These are phyloP conservation scores for Elsinoe perseae DNA, from an alignment of 2,329 filamentous ascomycete genomes.

Conservation along the genomic window DNA sequence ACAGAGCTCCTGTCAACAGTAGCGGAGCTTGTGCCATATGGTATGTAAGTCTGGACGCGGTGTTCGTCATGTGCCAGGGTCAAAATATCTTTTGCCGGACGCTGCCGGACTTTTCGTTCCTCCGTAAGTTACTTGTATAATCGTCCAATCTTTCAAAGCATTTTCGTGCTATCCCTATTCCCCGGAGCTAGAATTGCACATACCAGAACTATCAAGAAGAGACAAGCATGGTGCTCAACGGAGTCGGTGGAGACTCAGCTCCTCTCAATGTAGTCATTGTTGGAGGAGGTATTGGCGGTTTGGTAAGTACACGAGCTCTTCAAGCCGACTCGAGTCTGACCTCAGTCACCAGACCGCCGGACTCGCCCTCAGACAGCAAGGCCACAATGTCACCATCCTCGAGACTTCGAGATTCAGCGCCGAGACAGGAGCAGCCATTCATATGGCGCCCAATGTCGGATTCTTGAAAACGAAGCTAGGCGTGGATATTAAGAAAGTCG, in stretches of 20 bases:
- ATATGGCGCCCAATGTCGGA: constrained; percentile 23
- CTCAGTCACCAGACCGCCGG: constrained; percentile 20
- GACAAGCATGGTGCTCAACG: constrained; percentile 7
- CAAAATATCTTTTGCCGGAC: constrained; percentile 3
- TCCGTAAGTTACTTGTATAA: neutral
- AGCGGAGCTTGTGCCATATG: neutral
- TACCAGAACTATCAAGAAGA: neutral
- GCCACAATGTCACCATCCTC: constrained; percentile 25
- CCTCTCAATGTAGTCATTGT: constrained; percentile 23
- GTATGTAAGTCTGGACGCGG: constrained; percentile 6
- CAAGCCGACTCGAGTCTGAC: neutral
- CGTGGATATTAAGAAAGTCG: constrained; percentile 19
- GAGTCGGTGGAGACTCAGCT: neutral
- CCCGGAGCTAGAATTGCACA: neutral
- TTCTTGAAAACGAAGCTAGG: constrained; percentile 21
- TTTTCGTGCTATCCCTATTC: neutral
- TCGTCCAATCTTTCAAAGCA: neutral
- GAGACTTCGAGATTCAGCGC: constrained; percentile 25
- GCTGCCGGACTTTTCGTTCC: neutral
- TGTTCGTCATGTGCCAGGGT: neutral
- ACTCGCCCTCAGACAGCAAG: constrained; percentile 23
- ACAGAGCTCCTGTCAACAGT: constrained; percentile 3
- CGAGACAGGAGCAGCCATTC: constrained; percentile 27
- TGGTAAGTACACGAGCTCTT: constrained; percentile 12
- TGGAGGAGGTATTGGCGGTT: constrained; percentile 27